Percentiles rank a stretch among this genome's conserved stretches.
phyloP scores from a whole-genome alignment of 129 eudicot species.

The Glebionis coronaria region DNA sequence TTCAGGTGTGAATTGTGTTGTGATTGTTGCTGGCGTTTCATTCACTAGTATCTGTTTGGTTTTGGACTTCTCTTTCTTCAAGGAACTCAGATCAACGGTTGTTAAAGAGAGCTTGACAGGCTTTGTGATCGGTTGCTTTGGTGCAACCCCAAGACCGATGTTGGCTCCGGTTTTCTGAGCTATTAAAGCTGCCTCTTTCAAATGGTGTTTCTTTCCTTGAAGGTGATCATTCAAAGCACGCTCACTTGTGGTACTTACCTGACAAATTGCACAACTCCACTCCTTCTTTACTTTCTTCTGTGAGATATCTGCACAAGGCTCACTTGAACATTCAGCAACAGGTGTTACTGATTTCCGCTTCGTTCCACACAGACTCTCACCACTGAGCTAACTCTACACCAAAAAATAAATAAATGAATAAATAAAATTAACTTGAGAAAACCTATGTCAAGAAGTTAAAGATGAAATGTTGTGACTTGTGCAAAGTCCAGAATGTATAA shows the following conservation, averaged over 20 bases:
- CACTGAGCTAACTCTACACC: slow-evolving; percentile 42
- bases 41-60: not conserved
- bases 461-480: not conserved
- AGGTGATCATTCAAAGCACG: slow-evolving; percentile 48
- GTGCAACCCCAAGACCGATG: slow-evolving; percentile 43
- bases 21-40: slow-evolving; percentile 1
- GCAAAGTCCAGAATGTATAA: not conserved
- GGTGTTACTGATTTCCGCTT: slow-evolving; percentile 51
- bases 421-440: slow-evolving; percentile 8
- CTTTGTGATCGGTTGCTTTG: slow-evolving; percentile 25
- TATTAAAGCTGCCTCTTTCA: slow-evolving; percentile 43
- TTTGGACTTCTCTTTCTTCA: not conserved
- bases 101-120: slow-evolving; percentile 21
- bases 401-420: not conserved
- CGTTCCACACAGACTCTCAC: slow-evolving; percentile 27
- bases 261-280: slow-evolving; percentile 75
- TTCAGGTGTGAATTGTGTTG: not conserved
- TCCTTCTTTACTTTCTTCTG: slow-evolving; percentile 44
- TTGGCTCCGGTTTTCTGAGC: slow-evolving; percentile 40
- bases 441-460: not conserved
- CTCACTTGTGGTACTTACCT: slow-evolving; percentile 55
- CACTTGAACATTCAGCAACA: slow-evolving; percentile 21
- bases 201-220: slow-evolving; percentile 63
- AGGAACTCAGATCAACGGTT: not conserved
- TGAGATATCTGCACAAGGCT: slow-evolving; percentile 19